Base-by-base conservation (phyloP, 306 rosid genomes). In the Citrullus mucosospermus region DNA sequence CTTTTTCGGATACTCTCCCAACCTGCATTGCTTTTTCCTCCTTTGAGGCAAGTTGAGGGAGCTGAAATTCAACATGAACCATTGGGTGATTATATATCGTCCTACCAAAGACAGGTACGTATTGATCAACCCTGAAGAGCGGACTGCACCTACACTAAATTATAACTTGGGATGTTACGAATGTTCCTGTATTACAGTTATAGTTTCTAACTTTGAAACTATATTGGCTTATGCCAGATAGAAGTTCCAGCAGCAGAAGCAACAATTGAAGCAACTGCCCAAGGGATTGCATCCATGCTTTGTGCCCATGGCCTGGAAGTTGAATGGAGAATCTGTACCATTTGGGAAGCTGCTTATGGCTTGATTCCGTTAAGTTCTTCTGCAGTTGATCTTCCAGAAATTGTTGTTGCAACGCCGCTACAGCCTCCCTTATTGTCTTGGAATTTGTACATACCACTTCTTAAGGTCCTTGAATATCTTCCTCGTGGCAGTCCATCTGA, bases 401-500 rank as follows among this genome's bases (percentile, higher is more conserved):
- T 95, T 74, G 68, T 95, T 81, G 98, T 95, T 36, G 91, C 97
- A 56, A 85, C 97, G 61, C 98, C 98, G 48, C 86, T 92, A 58
- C 98, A 95, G 75, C 96, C 97, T 57, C 98, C 98, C 36, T 34
- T 88, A 56, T 86, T 95, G 61, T 95, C 98, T 14, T 95, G 98
- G 98, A 95, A 92, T 87, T 84, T 95, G 80, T 95, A 91, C 86
- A 95, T 95, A 76, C 98, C 98, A 71, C 88, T 95, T 70, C 97
- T 95, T 53, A 95, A 92, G 89, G 98, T 95, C 81, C 85, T 95
- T 66, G 97, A 95, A 81, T 95, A 95, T 87, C 98, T 95, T 87
- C 98, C 98, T 62, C 96, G 97, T 9, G 97, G 98, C 80, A 95
- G 98, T 82, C 98, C 98, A 18, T 95, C 98, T n/a, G 98, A 95